Evolutionary conservation across 768 basidiomycete genomes (phyloP), one percentile per base, ranked within the genome.

Genomic region (Boletales sp.): DNA sequence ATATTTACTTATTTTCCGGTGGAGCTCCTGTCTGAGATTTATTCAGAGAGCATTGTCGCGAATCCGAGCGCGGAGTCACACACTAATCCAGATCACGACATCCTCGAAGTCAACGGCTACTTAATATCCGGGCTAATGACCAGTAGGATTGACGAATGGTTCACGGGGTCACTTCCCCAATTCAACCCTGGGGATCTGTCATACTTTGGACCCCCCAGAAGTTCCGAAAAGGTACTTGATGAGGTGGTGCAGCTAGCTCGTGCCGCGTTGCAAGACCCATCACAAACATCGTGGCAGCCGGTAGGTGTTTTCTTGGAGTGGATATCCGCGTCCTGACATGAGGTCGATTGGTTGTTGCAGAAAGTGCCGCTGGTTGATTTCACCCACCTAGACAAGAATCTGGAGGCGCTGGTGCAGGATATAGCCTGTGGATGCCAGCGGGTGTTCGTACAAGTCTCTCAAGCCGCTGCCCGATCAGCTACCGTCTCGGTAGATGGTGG

Each of bases 81-180:
- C 41, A 57, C 70, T 53, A 67, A 69, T 47, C 71, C 75, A 43
- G 81, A 48, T 81, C 62, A 89, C 62, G 90, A 92, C 66, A 76
- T 85, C 53, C 73, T 90, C 45, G 86, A 90, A 73, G 89, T 87
- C 45, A 87, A 88, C 64, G 79, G 82, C 56, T 92, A 92, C 65
- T 74, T 92, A 59, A 81, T 80, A 58, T 80, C 80, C 38, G 87
- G 89, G 42, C 76, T 92, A 39, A 72, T 77, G 45, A 71, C 73
- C 46, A 90, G 86, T 65, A 69, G 75, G 43, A 80, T 92, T 68
- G 89, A 91, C 72, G 77, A 75, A 55, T 92, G 89, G 87, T 92
- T 92, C 66, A 75, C 75, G 64, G 87, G 86, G 17, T 78, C 81
- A 44, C 44, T 40, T 46, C 64, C 70, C 43, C 60, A 61, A 65